phyloP scores from a whole-genome alignment of 1,284 basidiomycete species.

The Marasmius fiardii region DNA sequence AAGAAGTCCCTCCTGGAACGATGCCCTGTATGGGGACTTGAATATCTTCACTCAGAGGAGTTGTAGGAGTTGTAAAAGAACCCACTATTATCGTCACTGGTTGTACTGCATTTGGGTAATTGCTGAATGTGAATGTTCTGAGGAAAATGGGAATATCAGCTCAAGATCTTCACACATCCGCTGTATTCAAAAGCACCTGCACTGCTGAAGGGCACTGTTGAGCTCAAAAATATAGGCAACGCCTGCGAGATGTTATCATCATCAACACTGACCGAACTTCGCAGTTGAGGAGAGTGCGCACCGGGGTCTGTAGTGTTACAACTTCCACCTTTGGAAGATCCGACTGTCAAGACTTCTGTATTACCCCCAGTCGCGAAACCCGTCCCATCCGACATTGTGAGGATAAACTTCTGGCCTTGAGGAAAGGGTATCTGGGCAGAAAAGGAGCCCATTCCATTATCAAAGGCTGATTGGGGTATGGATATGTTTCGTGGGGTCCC shows the following conservation, averaged over 20 bases:
- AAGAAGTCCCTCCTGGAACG: slow-evolving; percentile 57
- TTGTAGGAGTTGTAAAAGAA: slow-evolving; percentile 7
- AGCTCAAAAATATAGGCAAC: slow-evolving; percentile 49
- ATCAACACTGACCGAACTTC: slow-evolving; percentile 1
- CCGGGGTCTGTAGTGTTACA: slow-evolving; percentile 52
- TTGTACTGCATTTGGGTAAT: slow-evolving; percentile 46
- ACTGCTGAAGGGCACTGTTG: slow-evolving; percentile 56
- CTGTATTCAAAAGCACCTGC: slow-evolving; percentile 41
- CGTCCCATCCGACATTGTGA: slow-evolving; percentile 69
- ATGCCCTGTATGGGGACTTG: slow-evolving; percentile 42
- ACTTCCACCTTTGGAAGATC: slow-evolving; percentile 38
- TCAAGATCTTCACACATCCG: neutral
- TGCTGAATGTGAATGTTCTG: slow-evolving; percentile 53
- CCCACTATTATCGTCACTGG: slow-evolving; percentile 61
- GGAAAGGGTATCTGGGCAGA: slow-evolving; percentile 42
- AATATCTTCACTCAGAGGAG: slow-evolving; percentile 1
- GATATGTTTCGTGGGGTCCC: slow-evolving; percentile 50
- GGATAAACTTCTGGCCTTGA: slow-evolving; percentile 39
- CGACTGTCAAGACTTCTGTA: slow-evolving; percentile 49
- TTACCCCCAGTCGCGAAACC: slow-evolving; percentile 67
- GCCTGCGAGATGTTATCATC: slow-evolving; percentile 19
- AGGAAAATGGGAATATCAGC: slow-evolving; percentile 7
- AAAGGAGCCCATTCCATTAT: slow-evolving; percentile 53
- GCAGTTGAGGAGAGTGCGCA: slow-evolving; percentile 21
- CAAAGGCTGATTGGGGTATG: slow-evolving; percentile 54